Evolutionary conservation across 2,329 filamentous ascomycete genomes (phyloP).

Genomic region (Talaromyces islandicus): DNA sequence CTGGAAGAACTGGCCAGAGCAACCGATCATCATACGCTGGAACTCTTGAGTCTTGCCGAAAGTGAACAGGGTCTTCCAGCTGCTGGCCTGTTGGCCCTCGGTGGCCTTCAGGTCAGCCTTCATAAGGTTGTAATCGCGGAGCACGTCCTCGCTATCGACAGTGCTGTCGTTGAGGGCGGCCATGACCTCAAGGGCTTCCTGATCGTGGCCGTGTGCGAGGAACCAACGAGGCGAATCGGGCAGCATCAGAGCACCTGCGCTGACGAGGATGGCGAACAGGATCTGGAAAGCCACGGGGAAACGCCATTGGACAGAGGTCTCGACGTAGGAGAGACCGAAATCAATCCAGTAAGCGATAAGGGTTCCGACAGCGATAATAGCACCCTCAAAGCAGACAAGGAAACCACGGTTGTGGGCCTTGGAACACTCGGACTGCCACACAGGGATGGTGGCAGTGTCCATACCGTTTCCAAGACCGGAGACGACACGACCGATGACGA

Average conservation of each 20-base stretch:
- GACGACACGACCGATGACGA: conserved; percentile 23
- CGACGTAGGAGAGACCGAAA: conserved; percentile 28
- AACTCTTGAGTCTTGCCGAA: conserved; percentile 33
- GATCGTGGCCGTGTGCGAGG: conserved; percentile 39
- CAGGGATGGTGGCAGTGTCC: conserved; percentile 35
- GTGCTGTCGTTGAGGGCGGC: conserved; percentile 51
- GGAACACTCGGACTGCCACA: conserved; percentile 34
- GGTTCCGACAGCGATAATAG: conserved; percentile 27
- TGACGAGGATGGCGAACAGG: conserved; percentile 26
- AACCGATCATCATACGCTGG: conserved; percentile 35
- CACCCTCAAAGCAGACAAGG: conserved; percentile 29
- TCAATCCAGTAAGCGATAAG: conserved; percentile 31
- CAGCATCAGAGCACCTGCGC: background rate
- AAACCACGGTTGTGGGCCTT: conserved; percentile 27
- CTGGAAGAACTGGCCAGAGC: conserved; percentile 39
- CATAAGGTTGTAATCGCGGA: conserved; percentile 8
- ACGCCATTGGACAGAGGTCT: conserved; percentile 33
- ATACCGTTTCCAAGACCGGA: conserved; percentile 33
- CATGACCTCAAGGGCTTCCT: conserved; percentile 45
- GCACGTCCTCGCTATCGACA: conserved; percentile 2
- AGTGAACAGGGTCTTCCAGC: conserved; percentile 43
- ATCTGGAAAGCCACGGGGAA: conserved; percentile 44
- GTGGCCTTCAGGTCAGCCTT: conserved; percentile 14
- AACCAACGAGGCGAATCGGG: conserved; percentile 8
- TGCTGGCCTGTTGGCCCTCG: conserved; percentile 56